Evolutionary conservation across 352 stramenopile genomes (phyloP), one percentile per base, ranked within the genome.

Genomic region (Phytophthora macrochlamydospora): DNA sequence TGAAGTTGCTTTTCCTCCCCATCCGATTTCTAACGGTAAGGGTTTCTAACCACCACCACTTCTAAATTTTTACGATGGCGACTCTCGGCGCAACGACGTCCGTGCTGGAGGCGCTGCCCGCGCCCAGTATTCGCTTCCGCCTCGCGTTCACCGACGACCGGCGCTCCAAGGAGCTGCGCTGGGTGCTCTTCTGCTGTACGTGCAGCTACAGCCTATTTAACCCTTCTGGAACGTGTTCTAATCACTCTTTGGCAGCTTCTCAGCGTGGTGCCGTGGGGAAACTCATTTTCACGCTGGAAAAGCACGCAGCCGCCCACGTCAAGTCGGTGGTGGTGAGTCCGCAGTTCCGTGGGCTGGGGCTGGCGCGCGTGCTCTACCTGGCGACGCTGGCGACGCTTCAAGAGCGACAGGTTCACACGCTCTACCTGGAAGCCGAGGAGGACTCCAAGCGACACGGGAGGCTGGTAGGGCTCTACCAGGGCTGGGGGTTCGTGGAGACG

Each of bases 301-400:
- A 78, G 24, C 73, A 79, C 52, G 44, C 62, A 4, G 73, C 69
- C 7, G 85, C 87, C 31, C 84, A 93, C 72, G 59, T 93, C 73
- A 95, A 95, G 78, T 90, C 83, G 11, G 77, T 95, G 49, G 71
- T 78, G 40, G 73, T 95, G 40, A 78, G 90, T 72, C 57, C 70
- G 48, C 82, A 91, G 52, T 94, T 83, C 54, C 83, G 87, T 35
- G 83, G 83, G 14, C 65, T 85, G 28, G 85, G 87, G 2, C 79
- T 95, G 55, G 82, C 85, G 43, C 83, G 85, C 65, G 78, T 95
- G 38, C 79, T 95, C 6, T 95, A 87, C 58, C 69, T 92, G n/a
- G 82, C 85, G 18, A 92, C 81, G 37, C 65, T 90, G 33, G 74
- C 79, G 30, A 93, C 87, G 49, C 65, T 95, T 13, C 51, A 72